phyloP scores from a whole-genome alignment of 2,329 filamentous ascomycete genomes.

The Phialophora expanda region DNA sequence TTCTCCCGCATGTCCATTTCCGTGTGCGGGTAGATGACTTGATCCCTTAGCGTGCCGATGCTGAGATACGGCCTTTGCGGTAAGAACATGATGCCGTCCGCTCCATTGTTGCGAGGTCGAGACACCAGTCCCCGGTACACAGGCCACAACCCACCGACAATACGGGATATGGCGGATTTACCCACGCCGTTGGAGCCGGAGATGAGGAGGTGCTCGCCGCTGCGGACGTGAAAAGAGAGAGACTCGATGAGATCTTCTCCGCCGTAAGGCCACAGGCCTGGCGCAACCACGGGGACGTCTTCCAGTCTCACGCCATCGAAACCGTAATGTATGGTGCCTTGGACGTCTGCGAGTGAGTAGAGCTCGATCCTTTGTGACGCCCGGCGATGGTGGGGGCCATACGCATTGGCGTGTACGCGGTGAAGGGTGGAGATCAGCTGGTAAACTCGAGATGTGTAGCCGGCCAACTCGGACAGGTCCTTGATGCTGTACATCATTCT shows the following conservation, averaged over 20 bases:
- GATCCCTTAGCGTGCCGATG: constrained; percentile 89
- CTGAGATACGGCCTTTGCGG: constrained; percentile 92
- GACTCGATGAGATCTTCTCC: constrained; percentile 91
- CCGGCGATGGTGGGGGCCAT: constrained; percentile 64
- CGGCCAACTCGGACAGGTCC: constrained; percentile 91
- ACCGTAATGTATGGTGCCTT: constrained; percentile 91
- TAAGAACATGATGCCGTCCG: constrained; percentile 97
- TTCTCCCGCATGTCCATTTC: constrained; percentile 90
- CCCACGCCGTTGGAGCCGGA: constrained; percentile 94
- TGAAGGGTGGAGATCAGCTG: constrained; percentile 94
- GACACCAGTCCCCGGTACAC: constrained; percentile 92
- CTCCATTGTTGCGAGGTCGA: constrained; percentile 76
- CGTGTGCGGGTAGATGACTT: constrained; percentile 96
- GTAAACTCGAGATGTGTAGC: constrained; percentile 95
- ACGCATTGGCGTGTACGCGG: constrained; percentile 87
- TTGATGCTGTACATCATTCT: constrained; percentile 99
- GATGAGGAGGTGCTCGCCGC: constrained; percentile 90
- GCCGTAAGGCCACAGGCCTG: constrained; percentile 82
- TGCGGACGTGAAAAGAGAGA: constrained; percentile 84
- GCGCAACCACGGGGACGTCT: constrained; percentile 89
- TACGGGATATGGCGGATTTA: constrained; percentile 84
- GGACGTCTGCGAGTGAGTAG: constrained; percentile 87
- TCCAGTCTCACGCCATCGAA: constrained; percentile 95
- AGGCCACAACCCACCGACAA: constrained; percentile 93
- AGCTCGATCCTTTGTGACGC: constrained; percentile 69